Percentiles rank a stretch among this genome's conserved stretches.
These are phyloP conservation scores for Ballota nigra DNA, from an alignment of 257 asterid species.

Conservation along the genomic window DNA sequence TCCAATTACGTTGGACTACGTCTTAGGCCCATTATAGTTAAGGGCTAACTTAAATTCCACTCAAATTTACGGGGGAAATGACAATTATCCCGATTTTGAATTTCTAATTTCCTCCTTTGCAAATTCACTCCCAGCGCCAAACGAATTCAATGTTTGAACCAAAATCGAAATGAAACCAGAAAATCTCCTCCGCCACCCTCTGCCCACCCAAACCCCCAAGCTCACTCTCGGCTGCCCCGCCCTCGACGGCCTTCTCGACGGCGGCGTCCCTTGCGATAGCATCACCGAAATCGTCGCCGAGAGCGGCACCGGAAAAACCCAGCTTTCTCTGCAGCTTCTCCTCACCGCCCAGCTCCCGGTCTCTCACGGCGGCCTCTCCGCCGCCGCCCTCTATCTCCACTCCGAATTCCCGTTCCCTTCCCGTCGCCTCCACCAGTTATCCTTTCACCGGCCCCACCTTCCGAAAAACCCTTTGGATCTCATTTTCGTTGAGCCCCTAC, in stretches of 20 bases:
- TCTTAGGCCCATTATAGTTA: neutral
- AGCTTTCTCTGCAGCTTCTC: conserved; percentile 84
- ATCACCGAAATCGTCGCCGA: conserved; percentile 90
- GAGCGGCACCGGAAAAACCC: conserved; percentile 94
- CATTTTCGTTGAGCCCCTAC: conserved; percentile 57
- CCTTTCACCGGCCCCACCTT: conserved; percentile 36
- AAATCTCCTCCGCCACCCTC: conserved; percentile 60
- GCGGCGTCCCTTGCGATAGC: conserved; percentile 77
- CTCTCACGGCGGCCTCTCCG: conserved; percentile 74
- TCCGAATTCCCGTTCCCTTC: conserved; percentile 84
- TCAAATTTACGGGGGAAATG: neutral
- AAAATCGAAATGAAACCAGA: conserved; percentile 44
- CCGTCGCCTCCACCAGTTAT: conserved; percentile 78
- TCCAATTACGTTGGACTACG: neutral
- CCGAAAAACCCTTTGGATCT: conserved; percentile 44
- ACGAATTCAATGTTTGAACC: conserved; percentile 6
- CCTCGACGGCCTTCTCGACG: conserved; percentile 70
- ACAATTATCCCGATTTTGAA: neutral
- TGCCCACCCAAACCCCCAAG: conserved; percentile 40
- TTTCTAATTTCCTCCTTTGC: neutral
- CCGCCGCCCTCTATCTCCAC: conserved; percentile 75
- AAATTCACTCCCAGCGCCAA: neutral
- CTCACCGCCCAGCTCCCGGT: conserved; percentile 76
- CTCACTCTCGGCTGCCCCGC: conserved; percentile 61
- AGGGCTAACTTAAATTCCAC: neutral